Base-by-base conservation (phyloP, 202 grass and related monocot species). In the Dendrocalamus latiflorus region DNA sequence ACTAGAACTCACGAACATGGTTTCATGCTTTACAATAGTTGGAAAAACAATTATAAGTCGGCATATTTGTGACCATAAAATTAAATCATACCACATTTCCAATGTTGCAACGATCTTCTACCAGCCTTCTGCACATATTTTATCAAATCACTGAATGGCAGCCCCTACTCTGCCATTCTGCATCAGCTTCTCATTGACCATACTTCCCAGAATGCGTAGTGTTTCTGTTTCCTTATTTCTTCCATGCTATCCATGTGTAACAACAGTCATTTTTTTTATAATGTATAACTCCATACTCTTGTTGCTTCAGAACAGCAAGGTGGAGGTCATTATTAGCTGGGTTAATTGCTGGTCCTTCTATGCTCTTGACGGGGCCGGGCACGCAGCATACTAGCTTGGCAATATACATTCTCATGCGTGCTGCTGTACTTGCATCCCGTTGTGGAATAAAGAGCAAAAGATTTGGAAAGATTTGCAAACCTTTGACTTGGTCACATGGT, bases 321-420 rank as follows among this genome's bases (percentile, higher is more conserved):
- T 98, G 96, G 96, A 93, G 96, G 55, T 91, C 93, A 56, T 85
- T 95, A 67, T 80, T 98, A 75, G 91, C 93, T 74, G 96, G 96
- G 49, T 76, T 95, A 55, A 68, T 92, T 88, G 93, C 96, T 79
- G 91, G 91, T 77, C 96, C 96, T 53, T 98, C 96, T 21, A 95
- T 98, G 96, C 91, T 95, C 54, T 69, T 98, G 65, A 98, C 96
- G 33, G 96, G 93, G 49, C 89, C 93, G 18, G 89, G 92, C 48
- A 95, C 91, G n/a, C 96, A 98, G 49, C 96, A 98, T 75, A 93
- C 91, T 45, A 98, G 93, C 75, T 90, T 98, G 80, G 96, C 96
- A 68, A 91, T 93, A 70, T 98, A 98, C 86, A 95, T 93, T 85
- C 93, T 98, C 51, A 94, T 98, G 83, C 89, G 96, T 70, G 89